Evolutionary conservation across 768 basidiomycete species (phyloP).

Genomic region (Leccinum uliginosum): DNA sequence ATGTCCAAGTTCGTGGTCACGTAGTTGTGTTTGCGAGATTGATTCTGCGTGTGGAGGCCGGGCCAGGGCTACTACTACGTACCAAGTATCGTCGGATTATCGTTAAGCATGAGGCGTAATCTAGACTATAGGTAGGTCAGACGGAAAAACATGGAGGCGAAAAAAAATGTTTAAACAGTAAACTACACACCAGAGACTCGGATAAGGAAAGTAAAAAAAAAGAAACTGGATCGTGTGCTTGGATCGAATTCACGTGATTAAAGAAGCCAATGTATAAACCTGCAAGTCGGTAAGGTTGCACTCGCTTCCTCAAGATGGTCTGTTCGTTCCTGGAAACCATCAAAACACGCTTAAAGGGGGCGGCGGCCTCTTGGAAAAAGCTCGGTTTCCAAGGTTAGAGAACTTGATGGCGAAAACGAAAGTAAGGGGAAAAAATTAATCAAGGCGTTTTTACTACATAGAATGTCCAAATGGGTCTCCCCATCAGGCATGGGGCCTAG

Average conservation of each 20-base stretch:
- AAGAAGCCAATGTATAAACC: not conserved
- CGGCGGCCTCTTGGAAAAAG: not conserved
- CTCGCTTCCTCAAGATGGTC: conserved; percentile 1
- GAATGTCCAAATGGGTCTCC: not conserved
- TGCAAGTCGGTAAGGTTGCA: not conserved
- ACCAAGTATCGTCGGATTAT: not conserved
- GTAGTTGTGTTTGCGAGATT: not conserved
- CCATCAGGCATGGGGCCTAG: conserved; percentile 5
- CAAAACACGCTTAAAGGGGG: conserved; percentile 7
- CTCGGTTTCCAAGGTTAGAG: not conserved
- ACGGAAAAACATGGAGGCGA: not conserved
- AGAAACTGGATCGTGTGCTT: conserved; percentile 1
- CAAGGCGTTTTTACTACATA: conserved; percentile 7
- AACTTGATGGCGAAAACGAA: not conserved
- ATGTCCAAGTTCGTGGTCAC: not conserved
- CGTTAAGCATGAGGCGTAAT: not conserved
- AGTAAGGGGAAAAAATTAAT: conserved; percentile 2
- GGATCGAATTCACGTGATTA: not conserved
- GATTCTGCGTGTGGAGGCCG: not conserved
- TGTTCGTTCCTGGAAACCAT: conserved; percentile 20
- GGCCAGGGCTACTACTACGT: not conserved
- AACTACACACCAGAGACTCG: not conserved
- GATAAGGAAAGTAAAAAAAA: not conserved
- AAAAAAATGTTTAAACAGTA: not conserved
- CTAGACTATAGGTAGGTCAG: not conserved